Conservation (phyloP, 768 basidiomycete species). For the Pleurotus djamor region DNA sequence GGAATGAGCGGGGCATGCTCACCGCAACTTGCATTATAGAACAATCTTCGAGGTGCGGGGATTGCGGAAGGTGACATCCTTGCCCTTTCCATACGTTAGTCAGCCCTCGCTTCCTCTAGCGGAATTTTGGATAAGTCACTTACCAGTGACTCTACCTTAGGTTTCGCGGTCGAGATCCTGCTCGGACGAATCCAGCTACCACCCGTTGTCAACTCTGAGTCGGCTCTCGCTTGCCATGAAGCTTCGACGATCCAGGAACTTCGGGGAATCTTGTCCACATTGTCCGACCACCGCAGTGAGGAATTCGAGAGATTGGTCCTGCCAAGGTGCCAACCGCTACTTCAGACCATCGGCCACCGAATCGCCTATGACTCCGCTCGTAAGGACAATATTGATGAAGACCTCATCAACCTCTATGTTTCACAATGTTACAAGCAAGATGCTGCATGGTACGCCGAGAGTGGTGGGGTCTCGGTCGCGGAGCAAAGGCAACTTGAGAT, state of each 20-base stretch:
- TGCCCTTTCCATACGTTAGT: conserved; percentile 33
- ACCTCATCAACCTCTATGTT: conserved; percentile 36
- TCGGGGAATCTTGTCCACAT: conserved; percentile 16
- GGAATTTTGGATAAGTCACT: background rate
- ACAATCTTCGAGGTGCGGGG: conserved; percentile 31
- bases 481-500: conserved; percentile 27
- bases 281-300: conserved; percentile 23
- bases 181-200: conserved; percentile 18
- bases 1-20: conserved; percentile 22
- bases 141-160: conserved; percentile 10
- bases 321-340: conserved; percentile 32
- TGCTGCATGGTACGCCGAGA: conserved; percentile 38
- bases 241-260: conserved; percentile 11
- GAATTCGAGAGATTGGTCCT: conserved; percentile 32
- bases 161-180: conserved; percentile 23
- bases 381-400: conserved; percentile 17
- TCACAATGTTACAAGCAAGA: conserved; percentile 29
- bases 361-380: conserved; percentile 42
- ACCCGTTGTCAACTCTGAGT: conserved; percentile 9
- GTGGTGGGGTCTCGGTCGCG: conserved; percentile 10
- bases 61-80: conserved; percentile 47
- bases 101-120: too few species aligned
- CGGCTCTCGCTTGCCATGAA: conserved; percentile 20
- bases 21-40: conserved; percentile 16
- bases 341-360: conserved; percentile 44